A percentile compares a stretch with the other conserved stretches of the same genome.
Conservation (phyloP, 805 yeast species). For the Yarrowia sp. region DNA sequence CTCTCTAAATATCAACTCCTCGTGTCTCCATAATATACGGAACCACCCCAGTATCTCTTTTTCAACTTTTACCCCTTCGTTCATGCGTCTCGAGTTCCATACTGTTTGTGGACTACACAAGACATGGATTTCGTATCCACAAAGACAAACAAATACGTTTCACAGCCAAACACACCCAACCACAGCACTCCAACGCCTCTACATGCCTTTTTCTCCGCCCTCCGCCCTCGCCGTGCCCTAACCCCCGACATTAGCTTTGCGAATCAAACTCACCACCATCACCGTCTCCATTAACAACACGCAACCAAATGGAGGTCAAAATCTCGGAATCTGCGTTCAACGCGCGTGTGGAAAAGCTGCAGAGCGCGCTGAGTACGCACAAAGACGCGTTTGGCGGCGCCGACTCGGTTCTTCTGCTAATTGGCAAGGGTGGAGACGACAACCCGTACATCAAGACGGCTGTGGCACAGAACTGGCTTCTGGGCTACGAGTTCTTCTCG, state of each 20-base stretch:
- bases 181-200: no score
- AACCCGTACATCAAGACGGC: constrained; percentile 88
- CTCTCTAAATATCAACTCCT: no score
- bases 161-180: no score
- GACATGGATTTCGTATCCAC: no score
- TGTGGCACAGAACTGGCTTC: constrained; percentile 67
- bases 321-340: constrained; percentile 15
- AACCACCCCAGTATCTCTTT: no score
- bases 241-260: not conserved
- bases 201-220: not conserved
- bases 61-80: not conserved
- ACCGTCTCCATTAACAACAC: not conserved
- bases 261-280: constrained; percentile 14
- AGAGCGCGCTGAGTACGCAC: constrained; percentile 31
- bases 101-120: no score
- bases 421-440: constrained; percentile 84
- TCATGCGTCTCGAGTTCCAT: not conserved
- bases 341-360: constrained; percentile 14
- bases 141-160: no score
- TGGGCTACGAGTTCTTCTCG: constrained; percentile 96
- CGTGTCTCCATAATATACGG: no score
- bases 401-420: constrained; percentile 58
- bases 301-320: constrained; percentile 14
- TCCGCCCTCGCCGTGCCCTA: not conserved
- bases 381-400: constrained; percentile 44